These are phyloP conservation scores for Colletotrichum spinosum DNA, from an alignment of 2,329 filamentous ascomycete species.

Conservation along the genomic window DNA sequence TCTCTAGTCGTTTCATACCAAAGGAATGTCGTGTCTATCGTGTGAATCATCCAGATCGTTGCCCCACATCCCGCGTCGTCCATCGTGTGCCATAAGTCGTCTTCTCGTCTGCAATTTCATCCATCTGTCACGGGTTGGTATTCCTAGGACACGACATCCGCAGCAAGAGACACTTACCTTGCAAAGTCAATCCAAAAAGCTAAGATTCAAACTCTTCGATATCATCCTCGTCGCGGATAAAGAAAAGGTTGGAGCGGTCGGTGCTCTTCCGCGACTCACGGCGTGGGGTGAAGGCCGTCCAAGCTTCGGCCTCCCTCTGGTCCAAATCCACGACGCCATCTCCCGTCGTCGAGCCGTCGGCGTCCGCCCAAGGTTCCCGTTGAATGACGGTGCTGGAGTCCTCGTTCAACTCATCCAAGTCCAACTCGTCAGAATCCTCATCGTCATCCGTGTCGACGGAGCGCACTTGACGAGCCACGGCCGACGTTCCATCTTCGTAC, in stretches of 20 bases:
- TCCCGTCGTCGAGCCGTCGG: constrained; percentile 3
- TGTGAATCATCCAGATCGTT: constrained; percentile 13
- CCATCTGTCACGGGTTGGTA: background rate
- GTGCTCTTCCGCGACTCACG: constrained; percentile 11
- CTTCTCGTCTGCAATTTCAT: background rate
- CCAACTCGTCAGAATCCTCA: background rate
- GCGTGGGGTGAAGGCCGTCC: constrained; percentile 12
- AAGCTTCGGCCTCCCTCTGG: constrained; percentile 17
- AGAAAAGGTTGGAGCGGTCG: background rate
- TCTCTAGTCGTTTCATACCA: constrained; percentile 14
- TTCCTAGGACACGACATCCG: background rate
- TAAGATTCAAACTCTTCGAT: constrained; percentile 1
- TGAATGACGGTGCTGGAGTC: constrained; percentile 1
- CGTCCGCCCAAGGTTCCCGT: background rate
- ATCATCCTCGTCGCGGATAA: constrained; percentile 7
- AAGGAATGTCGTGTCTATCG: constrained; percentile 23
- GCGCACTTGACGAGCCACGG: constrained; percentile 7
- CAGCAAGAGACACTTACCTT: background rate
- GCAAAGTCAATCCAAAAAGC: background rate
- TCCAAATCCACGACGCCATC: constrained; percentile 8
- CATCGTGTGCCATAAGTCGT: background rate
- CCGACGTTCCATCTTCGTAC: constrained; percentile 31
- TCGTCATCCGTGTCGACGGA: constrained; percentile 1
- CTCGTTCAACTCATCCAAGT: background rate
- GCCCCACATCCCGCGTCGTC: constrained; percentile 2